Base-by-base conservation (phyloP, 2,329 filamentous ascomycete genomes). In the Penicillium fuscoglaucum region DNA sequence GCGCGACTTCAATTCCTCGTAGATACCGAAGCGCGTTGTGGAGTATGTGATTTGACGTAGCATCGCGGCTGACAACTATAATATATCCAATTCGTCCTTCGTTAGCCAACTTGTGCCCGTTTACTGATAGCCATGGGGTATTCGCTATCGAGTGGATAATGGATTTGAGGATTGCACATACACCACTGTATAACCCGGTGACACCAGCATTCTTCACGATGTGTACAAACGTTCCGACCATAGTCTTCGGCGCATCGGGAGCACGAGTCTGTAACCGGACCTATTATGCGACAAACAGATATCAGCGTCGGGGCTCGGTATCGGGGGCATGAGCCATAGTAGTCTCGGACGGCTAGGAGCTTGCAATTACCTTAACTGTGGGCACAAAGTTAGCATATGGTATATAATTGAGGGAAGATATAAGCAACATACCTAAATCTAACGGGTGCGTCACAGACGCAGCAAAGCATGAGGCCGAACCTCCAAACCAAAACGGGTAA, bases 401-500 rank as follows among this genome's bases (percentile, higher is more conserved):
- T 43, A 17, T 33, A 43, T 5, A 41, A 44, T 12, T 12, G 43
- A 50, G 41, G 24, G 49, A 17, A 48, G 24, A 50, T 37, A 49
- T 51, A 33, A 28, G 10, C 60, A 80, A 80, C 88, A 76, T 83
- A 96, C 91, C 86, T 64, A 97, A 82, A 84, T 97, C 93, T 72
- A 98, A 81, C 50, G 93, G 93, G 82, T 98, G 93, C 31, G 93
- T 98, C 49, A 96, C 90, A 67, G 87, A 88, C 45, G 93, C 93
- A 39, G 93, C 93, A 81, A 95, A 88, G 73, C 91, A 96, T 72
- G 90, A 95, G 51, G 93, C 92, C 73, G 91, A 96, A 56, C 95
- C 95, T 63, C 95, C 95, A 75, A 99, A 98, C 95, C 93, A 98
- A 77, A 93, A 93, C 10, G 90, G 90, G 78, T 93, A 93, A 68